These are phyloP conservation scores for Penstemon newberryi DNA, from an alignment of 257 asterid species.

Conservation along the genomic window DNA sequence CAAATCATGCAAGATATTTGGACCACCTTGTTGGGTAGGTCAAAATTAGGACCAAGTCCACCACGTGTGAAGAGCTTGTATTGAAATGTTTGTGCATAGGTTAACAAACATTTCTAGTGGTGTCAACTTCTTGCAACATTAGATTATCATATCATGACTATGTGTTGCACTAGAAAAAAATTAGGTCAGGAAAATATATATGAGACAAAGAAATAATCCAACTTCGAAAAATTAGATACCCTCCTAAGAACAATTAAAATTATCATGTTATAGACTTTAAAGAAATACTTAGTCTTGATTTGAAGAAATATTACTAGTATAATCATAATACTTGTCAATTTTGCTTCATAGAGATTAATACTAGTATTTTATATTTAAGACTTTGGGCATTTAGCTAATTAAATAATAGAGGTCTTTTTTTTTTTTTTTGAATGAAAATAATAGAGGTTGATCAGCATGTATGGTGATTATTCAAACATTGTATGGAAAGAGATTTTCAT, in stretches of 20 bases:
- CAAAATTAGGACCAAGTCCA: slow-evolving; percentile 10
- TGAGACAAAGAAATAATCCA: slow-evolving; percentile 14
- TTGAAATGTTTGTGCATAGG: slow-evolving; percentile 24
- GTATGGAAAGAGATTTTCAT: too few relatives aligned
- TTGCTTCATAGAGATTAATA: too few relatives aligned
- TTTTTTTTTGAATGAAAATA: too few relatives aligned
- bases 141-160: neutral
- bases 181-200: slow-evolving; percentile 32
- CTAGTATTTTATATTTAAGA: too few relatives aligned
- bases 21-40: slow-evolving; percentile 27
- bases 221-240: slow-evolving; percentile 25
- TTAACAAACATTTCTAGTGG: slow-evolving; percentile 32
- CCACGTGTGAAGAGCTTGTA: slow-evolving; percentile 36
- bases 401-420: too few relatives aligned
- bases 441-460: too few relatives aligned
- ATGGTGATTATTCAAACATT: too few relatives aligned
- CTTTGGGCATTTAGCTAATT: too few relatives aligned
- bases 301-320: too few relatives aligned
- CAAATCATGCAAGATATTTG: slow-evolving; percentile 36
- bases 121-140: slow-evolving; percentile 39
- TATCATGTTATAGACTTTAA: too few relatives aligned
- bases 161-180: slow-evolving; percentile 34
- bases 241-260: slow-evolving; percentile 1
- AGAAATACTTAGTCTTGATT: too few relatives aligned
- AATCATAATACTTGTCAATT: too few relatives aligned